A percentile compares a stretch with the other conserved stretches of the same genome.
Conservation (phyloP, 352 stramenopile genomes). For the Globisporangium paroecandrum region DNA sequence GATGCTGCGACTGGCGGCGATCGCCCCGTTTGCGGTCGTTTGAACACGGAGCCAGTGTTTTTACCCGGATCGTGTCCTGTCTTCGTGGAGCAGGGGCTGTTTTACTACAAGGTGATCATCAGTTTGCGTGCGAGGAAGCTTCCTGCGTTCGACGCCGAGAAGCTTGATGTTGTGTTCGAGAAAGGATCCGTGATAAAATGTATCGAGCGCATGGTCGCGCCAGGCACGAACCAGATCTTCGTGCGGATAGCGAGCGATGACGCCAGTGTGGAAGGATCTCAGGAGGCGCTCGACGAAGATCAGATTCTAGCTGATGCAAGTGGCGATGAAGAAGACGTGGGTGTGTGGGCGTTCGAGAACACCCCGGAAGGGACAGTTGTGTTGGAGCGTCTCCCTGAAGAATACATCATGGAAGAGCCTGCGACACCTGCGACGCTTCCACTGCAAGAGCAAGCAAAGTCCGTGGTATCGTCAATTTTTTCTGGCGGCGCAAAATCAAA, state of each 20-base stretch:
- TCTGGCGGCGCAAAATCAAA: conserved; percentile 33
- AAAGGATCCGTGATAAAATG: conserved; percentile 53
- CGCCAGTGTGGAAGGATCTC: neutral
- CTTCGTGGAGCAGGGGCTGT: conserved; percentile 52
- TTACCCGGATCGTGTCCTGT: conserved; percentile 61
- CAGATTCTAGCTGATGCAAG: conserved; percentile 9
- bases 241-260: conserved; percentile 31
- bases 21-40: neutral
- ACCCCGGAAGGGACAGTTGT: conserved; percentile 52
- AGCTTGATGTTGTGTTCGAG: conserved; percentile 48
- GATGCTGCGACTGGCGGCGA: neutral
- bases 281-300: conserved; percentile 16
- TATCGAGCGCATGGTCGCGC: conserved; percentile 47
- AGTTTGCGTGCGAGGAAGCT: conserved; percentile 40
- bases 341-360: conserved; percentile 68
- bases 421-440: conserved; percentile 18
- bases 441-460: conserved; percentile 70
- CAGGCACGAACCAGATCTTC: conserved; percentile 65
- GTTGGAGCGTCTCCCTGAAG: conserved; percentile 59
- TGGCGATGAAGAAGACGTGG: conserved; percentile 33
- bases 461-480: conserved; percentile 61
- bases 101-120: conserved; percentile 63
- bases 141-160: conserved; percentile 49
- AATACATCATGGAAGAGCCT: conserved; percentile 19
- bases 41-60: conserved; percentile 29